These are phyloP conservation scores for Trichosporon asahii DNA, from an alignment of 1,284 basidiomycete species.

Conservation along the genomic window DNA sequence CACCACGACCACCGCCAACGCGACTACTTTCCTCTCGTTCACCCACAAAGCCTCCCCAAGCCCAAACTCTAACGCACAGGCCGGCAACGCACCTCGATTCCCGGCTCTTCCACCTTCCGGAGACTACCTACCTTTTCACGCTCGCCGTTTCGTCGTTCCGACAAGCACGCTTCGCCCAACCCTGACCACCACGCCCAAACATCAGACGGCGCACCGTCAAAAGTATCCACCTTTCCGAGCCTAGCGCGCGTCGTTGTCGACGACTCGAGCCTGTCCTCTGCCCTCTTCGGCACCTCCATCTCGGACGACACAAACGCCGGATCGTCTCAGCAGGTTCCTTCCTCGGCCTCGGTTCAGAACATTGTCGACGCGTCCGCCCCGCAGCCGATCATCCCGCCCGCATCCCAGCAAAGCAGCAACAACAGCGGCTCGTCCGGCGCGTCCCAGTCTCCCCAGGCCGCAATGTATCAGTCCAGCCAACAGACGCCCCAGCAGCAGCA, in stretches of 20 bases:
- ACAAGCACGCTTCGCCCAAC: constrained; percentile 23
- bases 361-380: background rate
- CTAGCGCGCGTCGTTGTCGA: constrained; percentile 25
- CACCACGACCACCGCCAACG: background rate
- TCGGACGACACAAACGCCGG: constrained; percentile 14
- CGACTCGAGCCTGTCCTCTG: constrained; percentile 24
- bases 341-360: background rate
- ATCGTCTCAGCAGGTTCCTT: background rate
- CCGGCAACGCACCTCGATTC: constrained; percentile 29
- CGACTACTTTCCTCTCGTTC: background rate
- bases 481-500: constrained; percentile 11
- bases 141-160: constrained; percentile 36
- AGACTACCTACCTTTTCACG: constrained; percentile 34
- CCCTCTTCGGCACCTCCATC: constrained; percentile 21
- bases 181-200: constrained; percentile 3
- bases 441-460: background rate
- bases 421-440: background rate
- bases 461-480: constrained; percentile 1
- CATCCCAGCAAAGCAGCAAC: constrained; percentile 12
- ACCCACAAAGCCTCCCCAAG: background rate
- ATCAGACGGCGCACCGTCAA: background rate
- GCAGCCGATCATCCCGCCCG: constrained; percentile 4
- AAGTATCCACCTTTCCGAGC: constrained; percentile 19
- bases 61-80: constrained; percentile 14
- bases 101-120: constrained; percentile 37